phyloP scores from a whole-genome alignment of 2,329 filamentous ascomycete genomes.

The Ceratocystis albifundus region DNA sequence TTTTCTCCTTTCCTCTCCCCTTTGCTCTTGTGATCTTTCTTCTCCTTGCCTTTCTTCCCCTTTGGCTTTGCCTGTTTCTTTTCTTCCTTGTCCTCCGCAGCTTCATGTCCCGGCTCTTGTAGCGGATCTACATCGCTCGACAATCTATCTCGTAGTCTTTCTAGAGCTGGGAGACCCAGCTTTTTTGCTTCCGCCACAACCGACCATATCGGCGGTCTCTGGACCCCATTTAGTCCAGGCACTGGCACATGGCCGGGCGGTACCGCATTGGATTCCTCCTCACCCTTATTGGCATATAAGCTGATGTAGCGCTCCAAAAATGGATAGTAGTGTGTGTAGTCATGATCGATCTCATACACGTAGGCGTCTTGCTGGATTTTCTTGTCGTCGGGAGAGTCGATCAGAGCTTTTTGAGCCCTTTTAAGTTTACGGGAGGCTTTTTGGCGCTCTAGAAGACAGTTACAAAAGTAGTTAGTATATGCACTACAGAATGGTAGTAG shows the following conservation, averaged over 20 bases:
- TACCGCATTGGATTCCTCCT: slow-evolving; percentile 32
- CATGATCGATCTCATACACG: slow-evolving; percentile 58
- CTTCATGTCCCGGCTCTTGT: slow-evolving; percentile 23
- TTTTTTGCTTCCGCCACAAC: slow-evolving; percentile 53
- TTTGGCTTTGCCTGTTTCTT: slow-evolving; percentile 19
- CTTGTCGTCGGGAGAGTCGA: slow-evolving; percentile 39
- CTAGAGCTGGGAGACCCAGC: slow-evolving; percentile 42
- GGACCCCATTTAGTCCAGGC: slow-evolving; percentile 7
- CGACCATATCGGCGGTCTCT: slow-evolving; percentile 52
- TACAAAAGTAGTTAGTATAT: slow-evolving; percentile 7
- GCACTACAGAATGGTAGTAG: background rate
- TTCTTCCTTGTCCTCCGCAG: slow-evolving; percentile 24
- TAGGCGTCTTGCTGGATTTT: slow-evolving; percentile 50
- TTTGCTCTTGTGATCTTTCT: slow-evolving; percentile 30
- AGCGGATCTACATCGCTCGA: slow-evolving; percentile 27
- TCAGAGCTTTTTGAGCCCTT: slow-evolving; percentile 47
- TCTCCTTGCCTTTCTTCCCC: slow-evolving; percentile 24
- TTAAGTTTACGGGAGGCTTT: slow-evolving; percentile 59
- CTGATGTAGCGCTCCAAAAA: slow-evolving; percentile 59
- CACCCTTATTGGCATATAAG: slow-evolving; percentile 41
- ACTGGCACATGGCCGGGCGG: slow-evolving; percentile 34
- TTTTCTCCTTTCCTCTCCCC: slow-evolving; percentile 31
- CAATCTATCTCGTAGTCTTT: slow-evolving; percentile 44
- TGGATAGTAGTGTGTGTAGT: slow-evolving; percentile 64
- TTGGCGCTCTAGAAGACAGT: slow-evolving; percentile 47